Conservation (phyloP, 768 basidiomycete genomes). For the Gyrodon lividus region DNA sequence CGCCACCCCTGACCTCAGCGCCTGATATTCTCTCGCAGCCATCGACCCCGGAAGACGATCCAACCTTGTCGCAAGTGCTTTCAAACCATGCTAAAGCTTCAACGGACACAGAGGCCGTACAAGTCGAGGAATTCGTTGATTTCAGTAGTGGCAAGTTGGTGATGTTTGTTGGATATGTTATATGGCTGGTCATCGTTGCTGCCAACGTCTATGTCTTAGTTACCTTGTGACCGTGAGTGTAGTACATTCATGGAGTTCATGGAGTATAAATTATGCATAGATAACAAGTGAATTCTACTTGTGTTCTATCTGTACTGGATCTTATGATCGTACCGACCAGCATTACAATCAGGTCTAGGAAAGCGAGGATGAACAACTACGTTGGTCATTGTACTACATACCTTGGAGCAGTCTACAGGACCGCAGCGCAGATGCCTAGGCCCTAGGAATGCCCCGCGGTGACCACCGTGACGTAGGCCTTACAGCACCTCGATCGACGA, state of each 20-base stretch:
- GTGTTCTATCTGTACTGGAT: no score
- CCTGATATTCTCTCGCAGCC: no score
- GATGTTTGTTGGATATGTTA: conserved; percentile 48
- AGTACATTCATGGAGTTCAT: background rate
- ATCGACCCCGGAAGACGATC: background rate
- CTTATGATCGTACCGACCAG: no score
- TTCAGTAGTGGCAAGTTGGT: conserved; percentile 60
- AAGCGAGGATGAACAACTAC: no score
- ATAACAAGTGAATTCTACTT: no score
- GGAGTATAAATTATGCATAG: background rate
- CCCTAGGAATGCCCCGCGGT: no score
- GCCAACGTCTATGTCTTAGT: conserved; percentile 81
- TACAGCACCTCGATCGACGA: no score
- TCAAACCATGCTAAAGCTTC: background rate
- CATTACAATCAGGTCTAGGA: no score
- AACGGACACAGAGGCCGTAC: conserved; percentile 2
- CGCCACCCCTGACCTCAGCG: background rate
- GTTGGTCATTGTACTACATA: no score
- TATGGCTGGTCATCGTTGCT: conserved; percentile 64
- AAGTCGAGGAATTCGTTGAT: conserved; percentile 46
- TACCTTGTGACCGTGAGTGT: conserved; percentile 35
- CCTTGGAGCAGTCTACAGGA: no score
- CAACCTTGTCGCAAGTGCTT: background rate
- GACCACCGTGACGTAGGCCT: no score
- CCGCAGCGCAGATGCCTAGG: no score